Evolutionary conservation across 257 asterid genomes (phyloP).

Genomic region (Solanum stenotomum): DNA sequence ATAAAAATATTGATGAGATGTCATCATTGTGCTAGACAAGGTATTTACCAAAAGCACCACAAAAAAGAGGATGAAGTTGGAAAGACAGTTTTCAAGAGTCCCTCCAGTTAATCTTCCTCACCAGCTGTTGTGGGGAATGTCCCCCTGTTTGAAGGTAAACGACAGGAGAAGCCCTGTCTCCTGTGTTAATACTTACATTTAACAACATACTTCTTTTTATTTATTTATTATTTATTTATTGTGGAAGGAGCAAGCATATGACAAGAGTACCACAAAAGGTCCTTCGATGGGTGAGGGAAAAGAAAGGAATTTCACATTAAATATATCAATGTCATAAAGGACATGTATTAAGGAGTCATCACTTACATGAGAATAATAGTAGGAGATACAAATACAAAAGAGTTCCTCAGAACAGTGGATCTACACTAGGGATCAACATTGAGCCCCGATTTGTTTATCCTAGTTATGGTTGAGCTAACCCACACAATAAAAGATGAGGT

Average conservation of each 20-base stretch:
- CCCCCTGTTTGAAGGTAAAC: not conserved
- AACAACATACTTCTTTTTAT: not conserved
- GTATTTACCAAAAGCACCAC: not conserved
- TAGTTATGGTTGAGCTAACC: not conserved
- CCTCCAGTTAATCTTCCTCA: not conserved
- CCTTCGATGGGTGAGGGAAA: not conserved
- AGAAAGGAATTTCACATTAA: not conserved
- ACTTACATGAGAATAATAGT: too few species aligned
- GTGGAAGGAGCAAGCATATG: not conserved
- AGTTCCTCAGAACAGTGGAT: not conserved
- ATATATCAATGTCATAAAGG: not conserved
- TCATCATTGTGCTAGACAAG: not conserved
- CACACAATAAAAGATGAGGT: not conserved
- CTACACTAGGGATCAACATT: not conserved
- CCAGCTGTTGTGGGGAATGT: not conserved
- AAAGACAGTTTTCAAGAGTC: not conserved
- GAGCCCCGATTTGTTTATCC: not conserved
- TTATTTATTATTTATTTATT: not conserved
- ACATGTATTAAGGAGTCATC: not conserved
- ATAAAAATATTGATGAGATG: not conserved
- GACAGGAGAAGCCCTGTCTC: not conserved
- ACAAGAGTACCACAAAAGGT: not conserved
- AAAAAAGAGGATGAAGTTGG: not conserved
- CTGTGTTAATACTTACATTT: not conserved
- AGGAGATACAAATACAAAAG: not conserved